Evolutionary conservation across 2,329 filamentous ascomycete species (phyloP).

Genomic region (Balansia obtecta): DNA sequence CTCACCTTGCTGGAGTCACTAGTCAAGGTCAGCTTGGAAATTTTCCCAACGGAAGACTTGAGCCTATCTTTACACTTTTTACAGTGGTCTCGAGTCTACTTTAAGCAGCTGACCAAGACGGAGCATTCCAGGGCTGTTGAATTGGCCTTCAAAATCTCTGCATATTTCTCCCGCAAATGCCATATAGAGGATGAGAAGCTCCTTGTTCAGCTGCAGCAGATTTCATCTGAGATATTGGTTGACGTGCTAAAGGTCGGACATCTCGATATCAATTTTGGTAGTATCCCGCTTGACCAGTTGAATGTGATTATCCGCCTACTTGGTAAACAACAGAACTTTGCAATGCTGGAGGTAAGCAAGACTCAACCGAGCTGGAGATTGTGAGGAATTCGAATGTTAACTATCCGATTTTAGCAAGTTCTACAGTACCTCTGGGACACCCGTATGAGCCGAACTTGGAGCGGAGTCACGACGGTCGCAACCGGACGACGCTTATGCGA

Average conservation of each 20-base stretch:
- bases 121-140: slow-evolving; percentile 3
- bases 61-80: slow-evolving; percentile 4
- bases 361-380: no score
- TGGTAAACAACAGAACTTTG: slow-evolving; percentile 5
- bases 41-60: slow-evolving; percentile 4
- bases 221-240: slow-evolving; percentile 6
- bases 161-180: slow-evolving; percentile 2
- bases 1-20: slow-evolving; percentile 4
- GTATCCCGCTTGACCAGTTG: slow-evolving; percentile 3
- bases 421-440: slow-evolving; percentile 7
- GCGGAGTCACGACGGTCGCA: slow-evolving; percentile 4
- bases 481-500: slow-evolving; percentile 6
- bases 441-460: slow-evolving; percentile 6
- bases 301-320: slow-evolving; percentile 6
- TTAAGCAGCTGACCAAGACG: slow-evolving; percentile 5
- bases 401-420: not conserved
- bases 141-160: slow-evolving; percentile 5
- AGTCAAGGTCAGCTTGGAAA: slow-evolving; percentile 4
- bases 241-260: slow-evolving; percentile 5
- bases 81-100: slow-evolving; percentile 4
- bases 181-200: not conserved
- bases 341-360: slow-evolving; percentile 4
- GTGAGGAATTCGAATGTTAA: not conserved
- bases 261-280: slow-evolving; percentile 5
- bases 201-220: slow-evolving; percentile 3